Evolutionary conservation across 768 basidiomycete species (phyloP).

Genomic region (Tulasnella sp.): DNA sequence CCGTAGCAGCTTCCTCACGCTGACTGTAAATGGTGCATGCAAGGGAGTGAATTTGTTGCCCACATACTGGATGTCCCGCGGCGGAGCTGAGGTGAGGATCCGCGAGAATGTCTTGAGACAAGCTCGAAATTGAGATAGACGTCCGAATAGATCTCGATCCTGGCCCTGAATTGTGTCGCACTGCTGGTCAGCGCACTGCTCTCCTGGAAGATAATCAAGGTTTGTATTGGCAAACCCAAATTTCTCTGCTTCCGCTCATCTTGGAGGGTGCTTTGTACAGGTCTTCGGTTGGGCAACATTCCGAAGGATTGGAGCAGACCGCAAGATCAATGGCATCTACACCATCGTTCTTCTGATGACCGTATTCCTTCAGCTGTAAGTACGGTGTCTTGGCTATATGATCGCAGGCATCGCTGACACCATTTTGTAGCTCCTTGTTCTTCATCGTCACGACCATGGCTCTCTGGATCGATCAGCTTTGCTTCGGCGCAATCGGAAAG

Average conservation of each 20-base stretch:
- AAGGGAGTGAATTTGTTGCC: conserved; percentile 46
- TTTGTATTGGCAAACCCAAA: conserved; percentile 26
- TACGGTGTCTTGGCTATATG: not conserved
- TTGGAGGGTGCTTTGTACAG: conserved; percentile 30
- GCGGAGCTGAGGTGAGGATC: conserved; percentile 40
- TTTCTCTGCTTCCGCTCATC: not conserved
- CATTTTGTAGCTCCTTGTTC: conserved; percentile 59
- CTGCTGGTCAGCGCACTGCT: conserved; percentile 54
- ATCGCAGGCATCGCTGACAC: not conserved
- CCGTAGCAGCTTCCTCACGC: conserved; percentile 44
- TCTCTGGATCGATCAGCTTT: conserved; percentile 71
- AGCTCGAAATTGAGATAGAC: not conserved
- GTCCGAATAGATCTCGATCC: conserved; percentile 39
- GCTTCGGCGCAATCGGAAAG: conserved; percentile 55
- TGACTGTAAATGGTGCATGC: conserved; percentile 62
- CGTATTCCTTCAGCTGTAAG: conserved; percentile 14
- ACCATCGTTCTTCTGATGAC: conserved; percentile 32
- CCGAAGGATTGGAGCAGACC: conserved; percentile 72
- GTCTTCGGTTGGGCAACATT: conserved; percentile 82
- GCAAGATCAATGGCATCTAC: conserved; percentile 66
- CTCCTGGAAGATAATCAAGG: conserved; percentile 70
- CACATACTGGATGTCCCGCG: conserved; percentile 55
- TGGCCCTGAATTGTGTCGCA: conserved; percentile 54
- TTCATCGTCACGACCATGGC: conserved; percentile 63
- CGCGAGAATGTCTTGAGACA: not conserved